Evolutionary conservation across 1,139 yeast species (phyloP), one percentile per base, ranked within the genome.

Genomic region (Scheffersomyces segobiensis): DNA sequence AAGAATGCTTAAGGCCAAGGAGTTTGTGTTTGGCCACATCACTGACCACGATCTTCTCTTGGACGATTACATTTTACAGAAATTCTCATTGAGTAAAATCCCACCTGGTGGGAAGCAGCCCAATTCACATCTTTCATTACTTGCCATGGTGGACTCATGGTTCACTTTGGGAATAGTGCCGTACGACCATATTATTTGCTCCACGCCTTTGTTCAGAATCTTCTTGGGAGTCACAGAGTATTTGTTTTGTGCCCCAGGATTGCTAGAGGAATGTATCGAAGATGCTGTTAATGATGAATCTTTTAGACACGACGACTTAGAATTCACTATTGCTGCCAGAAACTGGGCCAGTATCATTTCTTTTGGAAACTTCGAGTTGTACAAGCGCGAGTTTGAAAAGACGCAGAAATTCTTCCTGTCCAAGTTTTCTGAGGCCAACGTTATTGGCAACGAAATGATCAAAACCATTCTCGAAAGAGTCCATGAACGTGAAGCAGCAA

Each of bases 101-200:
- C 96, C 96, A 0, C 93, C 93, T 0, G 75, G 74, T 7, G 88
- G 85, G 17, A 76, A 78, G 57, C 87, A 86, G 55, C 96, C 96
- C 53, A 95, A 95, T 72, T 91, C 97, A 1, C 99, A 95, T 72
- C 76, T 95, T 57, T 89, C 97, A 2, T 75, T 95, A 52, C 77
- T 95, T 57, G 96, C 96, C 1, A 93, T 95, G 55, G 98, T 92
- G 1, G 99, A 95, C 73, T 89, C 96, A 69, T 95, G 99, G 99
- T 84, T 82, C 67, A 87, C 88, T 63, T 76, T 92, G 54, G 90
- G 89, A 0, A 92, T 95, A 52, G 87, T 90, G 21, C 99, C 99
- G 1, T 93, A 95, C 69, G 98, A 93, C 70, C 99, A 95, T 72
- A 93, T 93, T 76, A 93, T 95, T 62, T 95, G 99, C 71, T 92